Conservation (phyloP, 768 basidiomycete species). For the Suillus spraguei region DNA sequence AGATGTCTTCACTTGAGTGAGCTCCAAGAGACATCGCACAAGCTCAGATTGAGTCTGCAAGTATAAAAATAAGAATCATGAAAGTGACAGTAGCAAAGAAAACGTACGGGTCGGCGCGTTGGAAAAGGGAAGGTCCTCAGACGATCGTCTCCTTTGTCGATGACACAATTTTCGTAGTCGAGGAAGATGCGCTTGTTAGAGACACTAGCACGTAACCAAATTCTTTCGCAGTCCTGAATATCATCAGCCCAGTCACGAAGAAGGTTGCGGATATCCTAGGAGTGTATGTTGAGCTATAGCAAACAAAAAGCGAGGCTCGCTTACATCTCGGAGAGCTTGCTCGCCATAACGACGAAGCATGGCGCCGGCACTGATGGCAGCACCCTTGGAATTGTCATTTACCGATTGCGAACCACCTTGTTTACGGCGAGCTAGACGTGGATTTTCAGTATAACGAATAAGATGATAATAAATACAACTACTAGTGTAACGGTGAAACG, state of each 20-base stretch:
- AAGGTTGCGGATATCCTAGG: conserved; percentile 84
- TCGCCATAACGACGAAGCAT: conserved; percentile 94
- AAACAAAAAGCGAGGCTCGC: conserved; percentile 22
- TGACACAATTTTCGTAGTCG: conserved; percentile 81
- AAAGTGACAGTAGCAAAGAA: conserved; percentile 1
- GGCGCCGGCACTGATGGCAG: conserved; percentile 94
- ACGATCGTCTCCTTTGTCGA: conserved; percentile 79
- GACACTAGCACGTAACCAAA: conserved; percentile 90
- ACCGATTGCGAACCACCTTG: conserved; percentile 94
- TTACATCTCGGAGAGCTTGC: conserved; percentile 84
- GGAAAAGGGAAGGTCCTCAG: conserved; percentile 94
- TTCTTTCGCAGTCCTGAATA: conserved; percentile 80
- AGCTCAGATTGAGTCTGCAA: conserved; percentile 88
- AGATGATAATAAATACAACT: conserved; percentile 33
- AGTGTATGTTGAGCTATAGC: conserved; percentile 4
- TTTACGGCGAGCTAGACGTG: conserved; percentile 81
- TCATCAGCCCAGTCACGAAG: conserved; percentile 88
- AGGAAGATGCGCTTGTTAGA: conserved; percentile 89
- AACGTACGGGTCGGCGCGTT: conserved; percentile 88
- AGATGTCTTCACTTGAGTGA: conserved; percentile 82
- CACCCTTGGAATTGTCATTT: conserved; percentile 92
- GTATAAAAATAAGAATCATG: background rate
- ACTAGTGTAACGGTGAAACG: conserved; percentile 99
- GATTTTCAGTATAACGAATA: conserved; percentile 14
- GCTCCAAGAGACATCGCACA: conserved; percentile 80